Conservation (phyloP, 192 early-diverging fungal genomes). For the Gaertneriomyces sp. region DNA sequence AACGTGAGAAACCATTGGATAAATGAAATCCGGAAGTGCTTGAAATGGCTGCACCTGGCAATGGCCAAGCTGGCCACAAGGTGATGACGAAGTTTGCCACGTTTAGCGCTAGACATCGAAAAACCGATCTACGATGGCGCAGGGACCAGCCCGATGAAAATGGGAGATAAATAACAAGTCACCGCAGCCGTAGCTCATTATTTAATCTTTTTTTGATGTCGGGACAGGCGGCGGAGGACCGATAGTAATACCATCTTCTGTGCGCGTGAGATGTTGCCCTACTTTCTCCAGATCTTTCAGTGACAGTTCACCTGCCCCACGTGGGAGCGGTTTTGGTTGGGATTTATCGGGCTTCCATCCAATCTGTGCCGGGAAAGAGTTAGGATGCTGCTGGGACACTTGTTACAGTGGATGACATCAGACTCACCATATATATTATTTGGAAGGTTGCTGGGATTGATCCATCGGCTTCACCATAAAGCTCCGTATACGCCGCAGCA, state of each 20-base stretch:
- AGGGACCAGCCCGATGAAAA: not conserved
- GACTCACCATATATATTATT: conserved; percentile 39
- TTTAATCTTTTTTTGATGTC: not conserved
- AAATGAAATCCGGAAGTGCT: too few relatives aligned
- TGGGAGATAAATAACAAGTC: not conserved
- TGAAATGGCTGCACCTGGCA: too few relatives aligned
- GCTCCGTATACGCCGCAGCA: conserved; percentile 76
- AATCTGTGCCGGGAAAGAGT: conserved; percentile 54
- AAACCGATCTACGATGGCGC: too few relatives aligned
- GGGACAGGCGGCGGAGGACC: conserved; percentile 24
- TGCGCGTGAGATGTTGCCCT: not conserved
- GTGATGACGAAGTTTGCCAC: too few relatives aligned
- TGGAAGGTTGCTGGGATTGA: conserved; percentile 93
- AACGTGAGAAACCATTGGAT: too few relatives aligned
- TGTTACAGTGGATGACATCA: not conserved
- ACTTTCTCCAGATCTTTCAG: conserved; percentile 56
- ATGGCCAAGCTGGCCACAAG: too few relatives aligned
- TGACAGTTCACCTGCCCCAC: conserved; percentile 77
- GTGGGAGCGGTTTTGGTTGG: conserved; percentile 75
- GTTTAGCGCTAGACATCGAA: too few relatives aligned
- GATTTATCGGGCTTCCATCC: conserved; percentile 89
- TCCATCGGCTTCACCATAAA: conserved; percentile 86
- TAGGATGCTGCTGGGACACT: not conserved
- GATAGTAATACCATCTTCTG: conserved; percentile 8
- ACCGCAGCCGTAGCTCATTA: not conserved